Evolutionary conservation across 1,284 basidiomycete species (phyloP).

Genomic region (Rhodofomes roseus): DNA sequence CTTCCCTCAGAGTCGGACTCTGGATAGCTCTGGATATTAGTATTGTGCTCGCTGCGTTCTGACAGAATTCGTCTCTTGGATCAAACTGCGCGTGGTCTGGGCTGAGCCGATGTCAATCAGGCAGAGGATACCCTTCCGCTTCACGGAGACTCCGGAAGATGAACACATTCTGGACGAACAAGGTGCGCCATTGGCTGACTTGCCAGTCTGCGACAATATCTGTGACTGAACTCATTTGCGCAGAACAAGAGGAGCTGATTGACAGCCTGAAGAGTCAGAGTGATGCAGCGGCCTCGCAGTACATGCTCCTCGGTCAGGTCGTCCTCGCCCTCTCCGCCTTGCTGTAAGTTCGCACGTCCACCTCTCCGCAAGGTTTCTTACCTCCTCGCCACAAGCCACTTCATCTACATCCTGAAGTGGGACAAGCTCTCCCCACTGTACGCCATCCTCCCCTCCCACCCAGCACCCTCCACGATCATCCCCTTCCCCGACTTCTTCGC

Average conservation of each 20-base stretch:
- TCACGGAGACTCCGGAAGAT: slow-evolving; percentile 17
- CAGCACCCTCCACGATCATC: slow-evolving; percentile 9
- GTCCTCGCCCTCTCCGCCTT: slow-evolving; percentile 21
- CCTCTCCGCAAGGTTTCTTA: background rate
- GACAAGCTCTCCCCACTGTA: slow-evolving; percentile 21
- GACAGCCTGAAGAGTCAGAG: slow-evolving; percentile 20
- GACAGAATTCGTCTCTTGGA: no score
- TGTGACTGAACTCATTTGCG: background rate
- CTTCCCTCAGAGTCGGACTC: no score
- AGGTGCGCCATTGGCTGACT: slow-evolving; percentile 16
- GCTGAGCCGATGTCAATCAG: slow-evolving; percentile 16
- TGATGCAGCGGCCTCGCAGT: slow-evolving; percentile 15
- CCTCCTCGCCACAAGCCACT: slow-evolving; percentile 14
- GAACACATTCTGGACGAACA: slow-evolving; percentile 27
- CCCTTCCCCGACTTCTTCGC: slow-evolving; percentile 17
- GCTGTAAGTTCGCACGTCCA: slow-evolving; percentile 16
- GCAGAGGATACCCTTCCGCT: slow-evolving; percentile 24
- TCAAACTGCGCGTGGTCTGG: no score
- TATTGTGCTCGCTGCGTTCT: no score
- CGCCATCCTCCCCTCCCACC: slow-evolving; percentile 13
- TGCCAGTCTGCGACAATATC: background rate
- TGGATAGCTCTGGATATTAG: no score
- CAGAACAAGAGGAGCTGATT: slow-evolving; percentile 30
- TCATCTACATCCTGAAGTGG: slow-evolving; percentile 18
- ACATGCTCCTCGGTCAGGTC: slow-evolving; percentile 16